phyloP scores from a whole-genome alignment of 2,329 filamentous ascomycete genomes.

The Diaporthe sp. region DNA sequence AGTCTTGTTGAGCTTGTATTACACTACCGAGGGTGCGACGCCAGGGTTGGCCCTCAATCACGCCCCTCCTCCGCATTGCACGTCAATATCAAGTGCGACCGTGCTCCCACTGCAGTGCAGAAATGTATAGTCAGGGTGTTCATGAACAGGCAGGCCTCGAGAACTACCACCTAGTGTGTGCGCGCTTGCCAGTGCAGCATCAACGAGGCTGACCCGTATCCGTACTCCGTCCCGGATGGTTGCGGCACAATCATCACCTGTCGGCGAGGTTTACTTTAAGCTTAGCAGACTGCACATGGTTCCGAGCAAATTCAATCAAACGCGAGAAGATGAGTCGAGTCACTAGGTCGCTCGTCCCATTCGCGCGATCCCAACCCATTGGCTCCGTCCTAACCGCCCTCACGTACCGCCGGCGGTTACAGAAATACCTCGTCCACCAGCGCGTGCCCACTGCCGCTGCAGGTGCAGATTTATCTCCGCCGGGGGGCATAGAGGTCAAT shows the following conservation, averaged over 20 bases:
- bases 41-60: neutral
- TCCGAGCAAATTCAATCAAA: conserved; percentile 27
- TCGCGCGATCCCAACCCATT: neutral
- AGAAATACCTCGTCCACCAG: conserved; percentile 22
- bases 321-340: conserved; percentile 36
- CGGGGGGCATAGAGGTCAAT: conserved; percentile 28
- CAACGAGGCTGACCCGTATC: conserved; percentile 7
- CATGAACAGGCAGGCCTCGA: neutral
- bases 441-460: conserved; percentile 6
- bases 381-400: conserved; percentile 34
- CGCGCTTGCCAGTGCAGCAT: neutral
- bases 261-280: conserved; percentile 13
- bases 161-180: neutral
- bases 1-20: neutral
- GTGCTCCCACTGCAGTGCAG: neutral
- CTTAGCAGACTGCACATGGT: neutral
- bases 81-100: neutral
- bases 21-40: neutral
- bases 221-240: neutral
- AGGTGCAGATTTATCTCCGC: conserved; percentile 34
- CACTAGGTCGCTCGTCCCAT: conserved; percentile 35
- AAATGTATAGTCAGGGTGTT: neutral
- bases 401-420: conserved; percentile 35
- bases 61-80: neutral
- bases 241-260: neutral